Evolutionary conservation across 148 eudicot genomes (phyloP).

Genomic region (Heliamphora exappendiculata): DNA sequence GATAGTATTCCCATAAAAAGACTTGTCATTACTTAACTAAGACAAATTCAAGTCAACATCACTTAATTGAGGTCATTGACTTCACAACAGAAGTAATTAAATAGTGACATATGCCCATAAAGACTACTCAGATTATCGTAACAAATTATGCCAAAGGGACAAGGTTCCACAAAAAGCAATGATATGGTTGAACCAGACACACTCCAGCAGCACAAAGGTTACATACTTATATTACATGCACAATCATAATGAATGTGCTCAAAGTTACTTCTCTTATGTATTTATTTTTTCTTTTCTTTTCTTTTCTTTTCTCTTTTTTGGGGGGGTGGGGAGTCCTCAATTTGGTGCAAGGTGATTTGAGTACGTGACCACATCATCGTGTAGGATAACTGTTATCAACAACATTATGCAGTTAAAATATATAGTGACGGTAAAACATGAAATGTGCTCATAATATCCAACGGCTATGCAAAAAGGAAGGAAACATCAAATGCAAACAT

Average conservation of each 20-base stretch:
- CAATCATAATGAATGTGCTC: not conserved
- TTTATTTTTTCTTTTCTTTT: not conserved
- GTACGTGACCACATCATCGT: not conserved
- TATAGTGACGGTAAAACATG: not conserved
- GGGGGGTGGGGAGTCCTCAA: not conserved
- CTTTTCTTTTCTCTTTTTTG: not conserved
- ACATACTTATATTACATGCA: too few species aligned
- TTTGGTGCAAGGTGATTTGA: constrained; percentile 1
- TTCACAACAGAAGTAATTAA: not conserved
- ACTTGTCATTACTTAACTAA: not conserved
- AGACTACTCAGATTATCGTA: constrained; percentile 3
- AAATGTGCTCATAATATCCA: not conserved
- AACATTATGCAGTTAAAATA: not conserved
- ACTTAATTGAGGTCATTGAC: not conserved
- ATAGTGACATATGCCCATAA: not conserved
- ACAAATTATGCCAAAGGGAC: not conserved
- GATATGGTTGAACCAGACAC: not conserved
- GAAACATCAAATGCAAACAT: not conserved
- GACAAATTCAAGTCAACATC: constrained; percentile 2
- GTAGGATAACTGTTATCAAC: not conserved
- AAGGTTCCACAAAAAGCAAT: not conserved
- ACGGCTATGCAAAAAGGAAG: not conserved
- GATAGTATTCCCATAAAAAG: not conserved
- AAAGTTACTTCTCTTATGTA: not conserved
- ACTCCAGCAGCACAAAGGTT: not conserved